Evolutionary conservation across 768 basidiomycete species (phyloP).

Genomic region (Chalciporus pseudorubinellus): DNA sequence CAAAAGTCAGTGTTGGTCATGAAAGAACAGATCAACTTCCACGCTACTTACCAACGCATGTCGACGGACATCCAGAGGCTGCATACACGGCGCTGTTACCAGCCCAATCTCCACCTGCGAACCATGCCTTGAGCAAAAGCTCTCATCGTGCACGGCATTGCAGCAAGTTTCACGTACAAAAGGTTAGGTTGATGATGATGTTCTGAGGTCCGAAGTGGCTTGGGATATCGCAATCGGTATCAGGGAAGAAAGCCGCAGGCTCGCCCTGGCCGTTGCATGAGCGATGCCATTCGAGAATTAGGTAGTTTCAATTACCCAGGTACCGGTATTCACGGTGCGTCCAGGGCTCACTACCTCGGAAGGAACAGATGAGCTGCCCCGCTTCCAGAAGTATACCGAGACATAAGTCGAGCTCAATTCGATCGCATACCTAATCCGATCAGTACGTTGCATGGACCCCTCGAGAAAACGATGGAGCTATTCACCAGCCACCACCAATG

Average conservation of each 20-base stretch:
- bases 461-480: neutral
- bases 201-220: conserved; percentile 19
- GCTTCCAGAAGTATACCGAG: conserved; percentile 41
- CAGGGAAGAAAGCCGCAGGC: conserved; percentile 16
- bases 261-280: conserved; percentile 7
- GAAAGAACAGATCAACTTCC: neutral
- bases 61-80: conserved; percentile 25
- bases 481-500: conserved; percentile 37
- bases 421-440: conserved; percentile 33
- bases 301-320: conserved; percentile 20
- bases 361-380: conserved; percentile 37
- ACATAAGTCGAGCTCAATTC: conserved; percentile 31
- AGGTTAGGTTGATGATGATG: conserved; percentile 20
- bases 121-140: neutral
- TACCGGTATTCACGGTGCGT: conserved; percentile 16
- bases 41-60: conserved; percentile 24
- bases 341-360: conserved; percentile 27
- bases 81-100: conserved; percentile 13
- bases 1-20: conserved; percentile 29
- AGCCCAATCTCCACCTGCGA: conserved; percentile 31
- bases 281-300: too few species aligned
- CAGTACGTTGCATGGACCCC: neutral
- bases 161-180: conserved; percentile 15
- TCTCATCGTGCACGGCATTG: neutral
- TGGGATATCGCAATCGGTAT: conserved; percentile 12